Evolutionary conservation across 805 yeast species (phyloP).

Genomic region (Starmerella roubikii): DNA sequence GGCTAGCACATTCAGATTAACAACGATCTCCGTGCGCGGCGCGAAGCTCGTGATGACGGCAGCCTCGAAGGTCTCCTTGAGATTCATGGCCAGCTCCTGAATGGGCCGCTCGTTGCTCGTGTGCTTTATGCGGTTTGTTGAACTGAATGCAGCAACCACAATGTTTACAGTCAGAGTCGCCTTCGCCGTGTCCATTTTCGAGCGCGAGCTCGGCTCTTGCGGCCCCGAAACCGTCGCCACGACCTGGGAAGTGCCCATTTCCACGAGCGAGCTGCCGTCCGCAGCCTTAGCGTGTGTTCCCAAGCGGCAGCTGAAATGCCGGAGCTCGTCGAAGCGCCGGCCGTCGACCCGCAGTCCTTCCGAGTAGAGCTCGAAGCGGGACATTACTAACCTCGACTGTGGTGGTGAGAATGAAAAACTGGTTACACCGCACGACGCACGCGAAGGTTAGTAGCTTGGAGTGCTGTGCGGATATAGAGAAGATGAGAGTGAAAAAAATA

Average conservation of each 20-base stretch:
- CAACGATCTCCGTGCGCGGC: slow-evolving; percentile 70
- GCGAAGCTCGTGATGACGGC: slow-evolving; percentile 61
- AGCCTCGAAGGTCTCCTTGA: slow-evolving; percentile 30
- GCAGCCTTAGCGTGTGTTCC: slow-evolving; percentile 73
- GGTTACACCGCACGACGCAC: no score
- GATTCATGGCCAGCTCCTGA: slow-evolving; percentile 26
- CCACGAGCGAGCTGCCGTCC: slow-evolving; percentile 86
- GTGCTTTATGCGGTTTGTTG: slow-evolving; percentile 59
- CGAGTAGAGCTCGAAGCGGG: slow-evolving; percentile 57
- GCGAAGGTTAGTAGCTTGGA: no score
- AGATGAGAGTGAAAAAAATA: no score
- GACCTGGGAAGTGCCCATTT: slow-evolving; percentile 84
- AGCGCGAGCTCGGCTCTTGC: slow-evolving; percentile 54
- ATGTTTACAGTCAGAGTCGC: slow-evolving; percentile 53
- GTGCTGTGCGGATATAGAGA: no score
- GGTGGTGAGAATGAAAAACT: no score
- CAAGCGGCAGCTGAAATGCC: slow-evolving; percentile 64
- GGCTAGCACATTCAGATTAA: slow-evolving; percentile 62
- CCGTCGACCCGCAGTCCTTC: slow-evolving; percentile 90
- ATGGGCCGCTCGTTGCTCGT: slow-evolving; percentile 42
- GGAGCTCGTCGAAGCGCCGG: slow-evolving; percentile 84
- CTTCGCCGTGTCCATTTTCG: slow-evolving; percentile 33
- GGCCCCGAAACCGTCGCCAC: slow-evolving; percentile 84
- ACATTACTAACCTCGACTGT: no score
- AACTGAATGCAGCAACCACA: slow-evolving; percentile 68